Conservation (phyloP, 768 basidiomycete species). For the Antrodiella citrinella region DNA sequence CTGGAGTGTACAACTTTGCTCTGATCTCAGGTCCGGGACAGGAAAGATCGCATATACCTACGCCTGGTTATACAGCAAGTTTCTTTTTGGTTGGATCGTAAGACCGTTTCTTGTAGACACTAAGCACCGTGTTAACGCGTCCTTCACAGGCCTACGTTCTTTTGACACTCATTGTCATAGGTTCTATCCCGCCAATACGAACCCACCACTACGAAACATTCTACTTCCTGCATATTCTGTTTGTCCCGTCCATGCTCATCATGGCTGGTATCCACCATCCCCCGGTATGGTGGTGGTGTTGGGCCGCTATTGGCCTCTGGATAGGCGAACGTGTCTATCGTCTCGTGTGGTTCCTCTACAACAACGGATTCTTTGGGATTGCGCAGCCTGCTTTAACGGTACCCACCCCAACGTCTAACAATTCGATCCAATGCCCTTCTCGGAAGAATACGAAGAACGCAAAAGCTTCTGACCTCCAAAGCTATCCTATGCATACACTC, state of each 20-base stretch:
- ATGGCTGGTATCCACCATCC: constrained; percentile 63
- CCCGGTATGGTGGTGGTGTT: constrained; percentile 60
- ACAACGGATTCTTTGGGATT: constrained; percentile 45
- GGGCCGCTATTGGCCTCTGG: constrained; percentile 56
- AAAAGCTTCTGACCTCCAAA: background rate
- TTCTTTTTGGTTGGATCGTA: constrained; percentile 56
- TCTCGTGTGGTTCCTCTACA: constrained; percentile 43
- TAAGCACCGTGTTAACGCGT: background rate
- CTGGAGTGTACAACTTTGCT: constrained; percentile 61
- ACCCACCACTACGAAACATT: constrained; percentile 53
- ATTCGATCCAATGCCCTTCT: background rate
- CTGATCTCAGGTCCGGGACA: constrained; percentile 37
- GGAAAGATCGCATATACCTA: constrained; percentile 37
- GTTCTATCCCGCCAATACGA: constrained; percentile 45
- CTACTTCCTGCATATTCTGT: constrained; percentile 54
- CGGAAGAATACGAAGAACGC: background rate
- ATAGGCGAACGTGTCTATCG: constrained; percentile 52
- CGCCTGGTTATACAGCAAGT: constrained; percentile 52
- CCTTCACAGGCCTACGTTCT: constrained; percentile 43
- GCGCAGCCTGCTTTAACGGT: background rate
- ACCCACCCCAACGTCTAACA: constrained; percentile 1
- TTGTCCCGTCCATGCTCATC: constrained; percentile 55
- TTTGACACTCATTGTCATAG: constrained; percentile 43
- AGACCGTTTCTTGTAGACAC: constrained; percentile 8
- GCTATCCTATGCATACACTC: background rate